Percentiles rank a stretch among this genome's conserved stretches.
Evolutionary conservation across 352 stramenopile genomes (phyloP).

Genomic region (Saprolegnia diclina): DNA sequence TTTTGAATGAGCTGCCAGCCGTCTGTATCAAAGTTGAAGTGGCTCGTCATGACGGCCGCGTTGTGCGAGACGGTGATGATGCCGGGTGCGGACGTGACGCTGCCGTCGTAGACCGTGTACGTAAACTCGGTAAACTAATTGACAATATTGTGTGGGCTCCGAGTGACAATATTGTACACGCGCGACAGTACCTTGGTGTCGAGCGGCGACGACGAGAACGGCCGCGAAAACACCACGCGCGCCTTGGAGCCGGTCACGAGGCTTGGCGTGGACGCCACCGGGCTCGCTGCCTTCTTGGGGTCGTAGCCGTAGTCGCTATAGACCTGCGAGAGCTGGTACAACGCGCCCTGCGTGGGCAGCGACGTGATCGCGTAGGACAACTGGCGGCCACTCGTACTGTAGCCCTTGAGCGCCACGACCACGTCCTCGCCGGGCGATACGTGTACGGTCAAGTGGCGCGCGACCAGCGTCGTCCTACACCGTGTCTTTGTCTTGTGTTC

Average conservation of each 20-base stretch:
- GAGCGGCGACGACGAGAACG: slow-evolving; percentile 50
- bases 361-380: slow-evolving; percentile 75
- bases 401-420: slow-evolving; percentile 77
- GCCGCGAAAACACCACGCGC: slow-evolving; percentile 74
- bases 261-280: slow-evolving; percentile 52
- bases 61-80: slow-evolving; percentile 73
- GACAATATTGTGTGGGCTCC: too few species aligned
- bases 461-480: slow-evolving; percentile 40
- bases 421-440: slow-evolving; percentile 62
- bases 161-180: not conserved
- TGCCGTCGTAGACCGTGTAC: slow-evolving; percentile 76
- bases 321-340: slow-evolving; percentile 88
- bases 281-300: slow-evolving; percentile 56
- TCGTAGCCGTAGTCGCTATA: slow-evolving; percentile 87
- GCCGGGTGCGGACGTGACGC: slow-evolving; percentile 52
- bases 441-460: slow-evolving; percentile 66
- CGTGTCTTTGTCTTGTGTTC: too few species aligned
- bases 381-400: slow-evolving; percentile 44
- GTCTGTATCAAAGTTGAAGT: slow-evolving; percentile 73
- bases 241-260: slow-evolving; percentile 81
- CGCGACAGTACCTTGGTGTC: slow-evolving; percentile 44
- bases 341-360: slow-evolving; percentile 64
- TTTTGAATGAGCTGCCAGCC: slow-evolving; percentile 77
- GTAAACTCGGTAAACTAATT: slow-evolving; percentile 76
- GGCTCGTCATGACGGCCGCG: slow-evolving; percentile 69